A percentile compares a stretch with the other conserved stretches of the same genome.
Evolutionary conservation across 805 yeast species (phyloP).

Genomic region (Cyberlindnera xylosilytica): DNA sequence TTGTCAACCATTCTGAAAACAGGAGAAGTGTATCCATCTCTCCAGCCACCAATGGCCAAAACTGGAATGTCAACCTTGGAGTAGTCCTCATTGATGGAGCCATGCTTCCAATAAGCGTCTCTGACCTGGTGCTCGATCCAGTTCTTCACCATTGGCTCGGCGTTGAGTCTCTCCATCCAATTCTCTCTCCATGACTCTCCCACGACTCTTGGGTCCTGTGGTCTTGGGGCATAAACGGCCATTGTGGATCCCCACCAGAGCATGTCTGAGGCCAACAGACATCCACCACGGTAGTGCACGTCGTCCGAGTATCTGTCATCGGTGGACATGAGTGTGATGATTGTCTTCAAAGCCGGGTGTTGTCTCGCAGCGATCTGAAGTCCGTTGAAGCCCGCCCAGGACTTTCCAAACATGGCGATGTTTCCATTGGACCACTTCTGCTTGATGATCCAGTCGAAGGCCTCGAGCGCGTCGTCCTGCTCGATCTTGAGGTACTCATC

Average conservation of each 20-base stretch:
- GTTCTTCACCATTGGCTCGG: slow-evolving; percentile 38
- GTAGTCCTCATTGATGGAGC: slow-evolving; percentile 42
- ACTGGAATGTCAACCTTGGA: slow-evolving; percentile 40
- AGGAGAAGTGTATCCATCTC: slow-evolving; percentile 45
- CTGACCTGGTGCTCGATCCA: slow-evolving; percentile 44
- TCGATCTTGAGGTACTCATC: slow-evolving; percentile 43
- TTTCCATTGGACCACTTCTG: slow-evolving; percentile 45
- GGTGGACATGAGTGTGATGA: slow-evolving; percentile 43
- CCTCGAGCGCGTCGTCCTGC: slow-evolving; percentile 42
- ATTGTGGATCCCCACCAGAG: slow-evolving; percentile 50
- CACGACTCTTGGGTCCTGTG: slow-evolving; percentile 42
- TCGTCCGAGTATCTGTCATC: slow-evolving; percentile 47
- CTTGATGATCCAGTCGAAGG: slow-evolving; percentile 39
- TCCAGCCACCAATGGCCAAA: slow-evolving; percentile 44
- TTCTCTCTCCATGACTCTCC: slow-evolving; percentile 39
- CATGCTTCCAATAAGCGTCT: slow-evolving; percentile 47
- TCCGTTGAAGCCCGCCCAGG: slow-evolving; percentile 49
- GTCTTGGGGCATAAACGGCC: slow-evolving; percentile 42
- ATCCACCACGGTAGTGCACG: slow-evolving; percentile 48
- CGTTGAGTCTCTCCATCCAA: slow-evolving; percentile 38
- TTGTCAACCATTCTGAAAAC: slow-evolving; percentile 42
- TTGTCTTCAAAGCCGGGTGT: slow-evolving; percentile 43
- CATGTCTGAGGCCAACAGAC: slow-evolving; percentile 43
- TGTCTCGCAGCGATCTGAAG: slow-evolving; percentile 44
- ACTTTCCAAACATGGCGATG: slow-evolving; percentile 46